Base-by-base conservation (phyloP, 2,329 filamentous ascomycete genomes). In the Domatiomyces catenatus region DNA sequence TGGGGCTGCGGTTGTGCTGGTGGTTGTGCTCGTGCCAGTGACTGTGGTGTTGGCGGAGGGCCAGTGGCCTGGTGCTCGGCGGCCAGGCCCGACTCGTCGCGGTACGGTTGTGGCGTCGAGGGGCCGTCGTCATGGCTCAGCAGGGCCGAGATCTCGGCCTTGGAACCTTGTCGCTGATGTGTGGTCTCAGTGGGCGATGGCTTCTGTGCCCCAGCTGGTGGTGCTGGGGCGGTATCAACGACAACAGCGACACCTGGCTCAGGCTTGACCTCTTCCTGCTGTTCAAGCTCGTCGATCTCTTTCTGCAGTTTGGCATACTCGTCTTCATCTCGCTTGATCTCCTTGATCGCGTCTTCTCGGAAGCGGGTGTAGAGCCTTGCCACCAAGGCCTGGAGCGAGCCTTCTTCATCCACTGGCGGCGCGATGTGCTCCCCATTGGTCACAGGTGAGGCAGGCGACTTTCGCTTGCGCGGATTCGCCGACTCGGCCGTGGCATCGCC, bases 331-430 rank as follows among this genome's bases (percentile, higher is more conserved):
- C 84, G 77, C 52, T 76, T 73, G 52, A 95, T 85, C 60, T 83
- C 76, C 50, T 72, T 70, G n/a, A 87, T 75, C 47, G 83, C 72
- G 44, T 81, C 71, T 45, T 83, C 78, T 56, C 81, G 76, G 64
- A 93, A 95, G 54, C 78, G 75, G 10, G 77, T 74, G 63, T 92
- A 93, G 1, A 94, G 73, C 56, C 82, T 79, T 51, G 82, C 74
- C 46, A 93, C 76, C 44, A 94, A 69, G 2, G 53, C 50, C 47
- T 56, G 53, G 5, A 60, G 24, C 20, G 52, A 44, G 43, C 50
- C 50, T 24, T 58, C 52, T 8, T 51, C 47, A 5, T 50, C 49
- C 8, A 24, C 22, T 24, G 48, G 15, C 5, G 75, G 72, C 3
- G 79, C 79, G 32, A 15, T 15, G 55, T 89, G 84, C 56, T 78